Conservation (phyloP, 2,329 filamentous ascomycete species). For the Penicillium brevicompactum region DNA sequence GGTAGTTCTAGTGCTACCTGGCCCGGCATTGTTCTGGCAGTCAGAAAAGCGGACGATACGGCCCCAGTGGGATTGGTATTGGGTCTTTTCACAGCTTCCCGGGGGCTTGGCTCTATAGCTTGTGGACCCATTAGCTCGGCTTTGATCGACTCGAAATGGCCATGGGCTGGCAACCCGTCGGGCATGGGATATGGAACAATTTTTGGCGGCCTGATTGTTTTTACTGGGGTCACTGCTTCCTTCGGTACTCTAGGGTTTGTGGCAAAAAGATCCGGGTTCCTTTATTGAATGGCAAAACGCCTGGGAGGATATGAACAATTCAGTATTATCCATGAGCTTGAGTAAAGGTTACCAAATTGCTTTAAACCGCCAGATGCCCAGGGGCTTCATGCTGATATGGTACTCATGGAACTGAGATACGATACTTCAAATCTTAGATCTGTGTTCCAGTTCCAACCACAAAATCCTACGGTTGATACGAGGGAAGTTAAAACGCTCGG, state of each 20-base stretch:
- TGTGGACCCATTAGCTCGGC: neutral
- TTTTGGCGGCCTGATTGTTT: neutral
- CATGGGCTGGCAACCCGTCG: neutral
- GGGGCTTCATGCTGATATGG: too few species aligned
- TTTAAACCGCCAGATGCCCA: too few species aligned
- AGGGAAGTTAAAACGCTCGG: neutral
- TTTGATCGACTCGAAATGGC: neutral
- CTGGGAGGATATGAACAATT: too few species aligned
- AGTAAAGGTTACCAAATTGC: too few species aligned
- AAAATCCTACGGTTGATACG: neutral
- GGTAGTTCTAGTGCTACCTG: neutral
- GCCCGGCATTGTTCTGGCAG: too few species aligned
- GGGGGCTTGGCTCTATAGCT: neutral
- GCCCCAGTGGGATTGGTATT: neutral
- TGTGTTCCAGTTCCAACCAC: too few species aligned
- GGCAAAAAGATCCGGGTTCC: neutral
- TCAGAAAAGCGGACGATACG: neutral
- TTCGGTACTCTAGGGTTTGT: neutral
- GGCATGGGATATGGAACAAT: neutral
- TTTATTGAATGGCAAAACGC: too few species aligned
- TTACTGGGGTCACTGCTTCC: neutral
- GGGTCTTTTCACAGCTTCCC: neutral
- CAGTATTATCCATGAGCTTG: too few species aligned
- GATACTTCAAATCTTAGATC: too few species aligned
- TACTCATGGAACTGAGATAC: too few species aligned